A percentile compares a stretch with the other conserved stretches of the same genome.
Evolutionary conservation across 129 eudicot genomes (phyloP).

Genomic region (carrot (Daucus carota)): DH1_v3.0 NC_030389.2:45712501-45713000

Average conservation of each 20-base stretch:
- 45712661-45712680: background rate
- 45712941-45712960: too few relatives aligned
- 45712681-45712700: background rate
- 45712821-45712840: background rate
- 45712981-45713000: too few relatives aligned
- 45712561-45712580: slow-evolving; percentile 95
- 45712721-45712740: background rate
- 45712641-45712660: background rate
- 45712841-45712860: too few relatives aligned
- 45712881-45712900: too few relatives aligned
- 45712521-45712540: slow-evolving; percentile 16
- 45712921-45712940: too few relatives aligned
- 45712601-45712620: slow-evolving; percentile 86
- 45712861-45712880: too few relatives aligned
- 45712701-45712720: background rate
- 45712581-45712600: slow-evolving; percentile 72
- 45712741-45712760: background rate
- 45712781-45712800: background rate
- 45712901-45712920: too few relatives aligned
- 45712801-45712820: background rate
- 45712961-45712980: too few relatives aligned
- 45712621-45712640: slow-evolving; percentile 42
- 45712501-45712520: slow-evolving; percentile 6
- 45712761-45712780: background rate
- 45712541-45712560: slow-evolving; percentile 42